Conservation (phyloP, 495 filamentous ascomycete species). For the Aspergillus panamensis region DNA sequence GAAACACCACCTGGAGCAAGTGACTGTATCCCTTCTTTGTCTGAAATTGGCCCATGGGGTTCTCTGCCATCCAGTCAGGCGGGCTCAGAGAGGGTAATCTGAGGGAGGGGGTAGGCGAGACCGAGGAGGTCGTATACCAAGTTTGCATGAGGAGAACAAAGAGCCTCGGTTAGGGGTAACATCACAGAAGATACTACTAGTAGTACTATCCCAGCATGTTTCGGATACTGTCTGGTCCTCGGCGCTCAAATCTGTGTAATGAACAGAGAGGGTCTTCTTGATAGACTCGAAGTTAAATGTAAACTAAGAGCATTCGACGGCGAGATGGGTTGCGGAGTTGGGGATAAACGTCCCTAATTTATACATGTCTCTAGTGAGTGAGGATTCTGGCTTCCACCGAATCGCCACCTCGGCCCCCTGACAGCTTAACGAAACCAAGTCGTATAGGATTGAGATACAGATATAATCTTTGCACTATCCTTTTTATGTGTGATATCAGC, state of each 20-base stretch:
- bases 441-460: too few relatives aligned
- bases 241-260: not conserved
- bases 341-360: not conserved
- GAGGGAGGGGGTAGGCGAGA: not conserved
- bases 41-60: not conserved
- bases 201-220: not conserved
- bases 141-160: not conserved
- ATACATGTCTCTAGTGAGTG: not conserved
- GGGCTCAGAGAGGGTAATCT: not conserved
- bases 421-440: too few relatives aligned
- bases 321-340: too few relatives aligned
- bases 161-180: not conserved
- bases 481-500: too few relatives aligned
- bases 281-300: not conserved
- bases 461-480: too few relatives aligned
- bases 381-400: not conserved
- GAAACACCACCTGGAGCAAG: not conserved
- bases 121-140: not conserved
- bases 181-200: not conserved
- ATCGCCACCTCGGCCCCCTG: not conserved
- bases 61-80: not conserved
- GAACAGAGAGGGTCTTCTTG: not conserved
- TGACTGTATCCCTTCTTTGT: not conserved
- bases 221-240: not conserved
- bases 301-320: not conserved